phyloP scores from a whole-genome alignment of 176 grass and related monocot genomes.

The Oryza glaberrima region DNA sequence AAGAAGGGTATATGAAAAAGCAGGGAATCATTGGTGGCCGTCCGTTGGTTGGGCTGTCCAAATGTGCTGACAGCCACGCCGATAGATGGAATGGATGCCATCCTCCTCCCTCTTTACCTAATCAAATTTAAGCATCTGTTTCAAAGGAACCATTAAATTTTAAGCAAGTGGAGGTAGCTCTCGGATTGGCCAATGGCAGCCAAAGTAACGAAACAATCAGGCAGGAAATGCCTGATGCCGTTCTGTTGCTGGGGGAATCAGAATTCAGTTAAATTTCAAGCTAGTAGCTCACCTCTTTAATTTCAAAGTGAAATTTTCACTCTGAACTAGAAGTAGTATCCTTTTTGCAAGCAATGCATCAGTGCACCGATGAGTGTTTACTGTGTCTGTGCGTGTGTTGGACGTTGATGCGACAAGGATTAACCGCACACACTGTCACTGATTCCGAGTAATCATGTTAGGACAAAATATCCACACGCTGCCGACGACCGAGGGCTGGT shows the following conservation, averaged over 20 bases:
- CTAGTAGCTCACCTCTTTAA: neutral
- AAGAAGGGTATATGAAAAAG: conserved; percentile 15
- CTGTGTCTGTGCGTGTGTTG: neutral
- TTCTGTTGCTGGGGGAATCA: neutral
- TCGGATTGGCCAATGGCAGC: neutral
- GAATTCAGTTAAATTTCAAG: conserved; percentile 16
- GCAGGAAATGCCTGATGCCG: neutral
- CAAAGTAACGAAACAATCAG: neutral
- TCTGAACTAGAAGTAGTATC: too few species aligned
- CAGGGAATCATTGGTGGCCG: conserved; percentile 47
- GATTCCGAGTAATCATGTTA: neutral
- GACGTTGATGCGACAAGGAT: neutral
- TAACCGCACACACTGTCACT: neutral
- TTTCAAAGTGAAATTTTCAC: neutral
- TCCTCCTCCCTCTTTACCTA: neutral
- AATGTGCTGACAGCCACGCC: conserved; percentile 13
- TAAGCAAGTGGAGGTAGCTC: neutral
- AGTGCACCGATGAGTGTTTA: neutral
- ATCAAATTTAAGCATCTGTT: conserved; percentile 3
- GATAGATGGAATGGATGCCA: neutral
- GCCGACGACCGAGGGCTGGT: neutral
- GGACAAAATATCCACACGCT: neutral
- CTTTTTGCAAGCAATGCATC: neutral
- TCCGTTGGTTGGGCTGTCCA: conserved; percentile 57
- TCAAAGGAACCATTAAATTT: neutral